These are phyloP conservation scores for Tetracentron sinense DNA, from an alignment of 164 flowering plant species.

Conservation along the genomic window DNA sequence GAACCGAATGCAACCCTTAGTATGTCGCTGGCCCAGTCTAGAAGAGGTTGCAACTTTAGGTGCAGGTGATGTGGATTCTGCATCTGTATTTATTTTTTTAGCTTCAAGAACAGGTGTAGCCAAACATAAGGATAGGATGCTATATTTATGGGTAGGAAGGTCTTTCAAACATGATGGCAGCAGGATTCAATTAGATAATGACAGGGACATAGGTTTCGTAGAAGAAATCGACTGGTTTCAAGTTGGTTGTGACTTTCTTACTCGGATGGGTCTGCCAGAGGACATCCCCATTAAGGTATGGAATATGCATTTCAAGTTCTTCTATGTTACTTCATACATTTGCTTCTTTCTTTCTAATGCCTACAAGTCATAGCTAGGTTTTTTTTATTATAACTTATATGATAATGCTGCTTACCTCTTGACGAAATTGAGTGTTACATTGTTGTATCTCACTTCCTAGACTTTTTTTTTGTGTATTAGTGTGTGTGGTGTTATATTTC, in stretches of 20 bases:
- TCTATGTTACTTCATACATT: neutral
- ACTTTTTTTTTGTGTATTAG: neutral
- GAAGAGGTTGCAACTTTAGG: conserved; percentile 39
- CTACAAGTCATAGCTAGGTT: neutral
- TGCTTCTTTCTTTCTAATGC: neutral
- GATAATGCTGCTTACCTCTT: neutral
- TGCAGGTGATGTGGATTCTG: conserved; percentile 36
- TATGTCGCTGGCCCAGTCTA: conserved; percentile 51
- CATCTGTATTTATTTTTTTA: conserved; percentile 39
- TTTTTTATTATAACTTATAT: neutral
- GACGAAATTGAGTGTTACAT: neutral
- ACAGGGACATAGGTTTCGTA: conserved; percentile 18
- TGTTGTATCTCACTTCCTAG: neutral
- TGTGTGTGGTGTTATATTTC: no score
- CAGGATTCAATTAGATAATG: conserved; percentile 15
- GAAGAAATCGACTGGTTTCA: conserved; percentile 42
- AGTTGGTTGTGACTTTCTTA: conserved; percentile 31
- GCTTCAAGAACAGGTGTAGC: conserved; percentile 25
- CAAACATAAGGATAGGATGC: conserved; percentile 19
- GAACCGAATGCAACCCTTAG: conserved; percentile 21
- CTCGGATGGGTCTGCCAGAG: conserved; percentile 41
- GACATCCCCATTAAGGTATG: conserved; percentile 50
- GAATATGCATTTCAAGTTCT: neutral
- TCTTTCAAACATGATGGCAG: conserved; percentile 26
- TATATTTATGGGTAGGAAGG: conserved; percentile 67